Conservation (phyloP, 352 stramenopile genomes). For the Pythium diclinum region DNA sequence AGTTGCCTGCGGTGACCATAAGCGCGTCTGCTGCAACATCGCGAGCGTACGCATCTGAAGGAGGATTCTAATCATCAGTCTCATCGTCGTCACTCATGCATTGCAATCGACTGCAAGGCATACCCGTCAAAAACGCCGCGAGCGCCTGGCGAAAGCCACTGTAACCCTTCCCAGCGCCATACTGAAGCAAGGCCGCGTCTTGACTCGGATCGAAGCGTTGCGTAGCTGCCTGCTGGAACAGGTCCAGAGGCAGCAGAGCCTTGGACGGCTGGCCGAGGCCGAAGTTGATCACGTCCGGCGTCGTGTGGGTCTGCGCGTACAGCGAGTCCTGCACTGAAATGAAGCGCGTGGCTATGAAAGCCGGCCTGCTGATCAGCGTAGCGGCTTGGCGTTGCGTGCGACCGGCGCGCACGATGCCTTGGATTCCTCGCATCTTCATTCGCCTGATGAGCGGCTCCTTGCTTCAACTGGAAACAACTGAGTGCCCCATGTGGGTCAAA, state of each 20-base stretch:
- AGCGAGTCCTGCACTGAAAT: slow-evolving; percentile 54
- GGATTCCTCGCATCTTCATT: neutral
- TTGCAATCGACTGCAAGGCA: neutral
- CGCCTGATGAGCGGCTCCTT: neutral
- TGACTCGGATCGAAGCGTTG: slow-evolving; percentile 48
- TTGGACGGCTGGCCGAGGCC: slow-evolving; percentile 78
- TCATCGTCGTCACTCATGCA: neutral
- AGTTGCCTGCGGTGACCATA: slow-evolving; percentile 91
- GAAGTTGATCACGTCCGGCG: slow-evolving; percentile 74
- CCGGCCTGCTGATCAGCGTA: neutral
- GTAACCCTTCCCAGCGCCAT: slow-evolving; percentile 70
- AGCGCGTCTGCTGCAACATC: slow-evolving; percentile 46
- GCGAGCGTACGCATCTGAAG: slow-evolving; percentile 24
- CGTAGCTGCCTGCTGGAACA: slow-evolving; percentile 48
- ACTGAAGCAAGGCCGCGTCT: slow-evolving; percentile 68
- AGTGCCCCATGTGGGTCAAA: slow-evolving; percentile 3
- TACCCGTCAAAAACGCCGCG: slow-evolving; percentile 54
- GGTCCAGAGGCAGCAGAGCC: slow-evolving; percentile 67
- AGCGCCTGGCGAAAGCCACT: slow-evolving; percentile 64
- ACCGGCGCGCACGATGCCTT: neutral
- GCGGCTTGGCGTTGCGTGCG: neutral
- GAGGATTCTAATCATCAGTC: neutral
- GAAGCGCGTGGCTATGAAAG: neutral
- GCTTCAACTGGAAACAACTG: neutral
- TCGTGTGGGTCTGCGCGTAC: slow-evolving; percentile 67